Conservation (phyloP, 202 grass and related monocot genomes). For the Schoenoplectus triqueter region DNA sequence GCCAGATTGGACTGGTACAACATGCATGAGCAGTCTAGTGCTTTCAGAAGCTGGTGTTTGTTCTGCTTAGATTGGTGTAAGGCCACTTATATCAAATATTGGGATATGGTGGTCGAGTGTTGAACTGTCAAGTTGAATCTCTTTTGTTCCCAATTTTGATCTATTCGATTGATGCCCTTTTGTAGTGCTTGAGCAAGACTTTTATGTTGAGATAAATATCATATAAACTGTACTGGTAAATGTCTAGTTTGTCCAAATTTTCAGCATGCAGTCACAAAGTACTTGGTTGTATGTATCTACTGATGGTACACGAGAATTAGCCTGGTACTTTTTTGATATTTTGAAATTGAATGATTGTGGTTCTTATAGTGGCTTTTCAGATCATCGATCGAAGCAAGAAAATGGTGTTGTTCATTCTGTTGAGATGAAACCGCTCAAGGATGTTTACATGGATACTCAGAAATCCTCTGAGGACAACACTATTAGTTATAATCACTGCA, state of each 20-base stretch:
- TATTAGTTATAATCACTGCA: slow-evolving; percentile 42
- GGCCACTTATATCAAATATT: neutral
- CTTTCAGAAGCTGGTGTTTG: neutral
- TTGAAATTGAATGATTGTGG: slow-evolving; percentile 54
- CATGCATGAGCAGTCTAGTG: neutral
- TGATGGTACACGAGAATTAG: slow-evolving; percentile 22
- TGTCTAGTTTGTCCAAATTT: neutral
- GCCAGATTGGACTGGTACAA: no score
- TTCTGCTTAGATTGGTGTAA: slow-evolving; percentile 21
- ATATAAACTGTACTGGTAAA: neutral
- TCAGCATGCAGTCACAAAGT: slow-evolving; percentile 9
- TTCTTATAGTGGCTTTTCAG: slow-evolving; percentile 65
- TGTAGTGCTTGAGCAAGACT: slow-evolving; percentile 16
- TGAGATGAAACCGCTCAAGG: slow-evolving; percentile 51
- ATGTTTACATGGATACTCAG: slow-evolving; percentile 48
- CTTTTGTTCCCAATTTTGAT: neutral
- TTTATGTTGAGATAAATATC: neutral
- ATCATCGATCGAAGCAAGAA: slow-evolving; percentile 58
- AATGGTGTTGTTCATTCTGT: slow-evolving; percentile 70
- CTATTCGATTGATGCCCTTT: neutral
- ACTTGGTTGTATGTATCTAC: slow-evolving; percentile 3
- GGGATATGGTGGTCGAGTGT: neutral
- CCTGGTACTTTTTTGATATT: slow-evolving; percentile 21
- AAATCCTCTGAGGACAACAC: slow-evolving; percentile 51
- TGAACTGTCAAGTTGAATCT: neutral